Evolutionary conservation across 257 asterid species (phyloP).

Genomic region (Capsicum rhomboideum): DNA sequence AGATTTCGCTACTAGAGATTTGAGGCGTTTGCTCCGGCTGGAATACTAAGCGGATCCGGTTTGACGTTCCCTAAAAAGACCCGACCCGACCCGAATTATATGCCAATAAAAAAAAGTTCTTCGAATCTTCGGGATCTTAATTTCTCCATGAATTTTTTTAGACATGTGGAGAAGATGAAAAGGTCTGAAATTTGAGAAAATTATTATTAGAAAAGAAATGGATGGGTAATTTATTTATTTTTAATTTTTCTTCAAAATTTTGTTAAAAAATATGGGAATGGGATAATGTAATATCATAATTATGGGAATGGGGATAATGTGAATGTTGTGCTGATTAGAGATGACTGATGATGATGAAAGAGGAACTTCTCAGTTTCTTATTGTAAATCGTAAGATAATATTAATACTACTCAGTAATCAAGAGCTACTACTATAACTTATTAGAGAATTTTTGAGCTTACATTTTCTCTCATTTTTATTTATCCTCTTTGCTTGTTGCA

Average conservation of each 20-base stretch:
- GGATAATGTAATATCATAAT: background rate
- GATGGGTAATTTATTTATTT: background rate
- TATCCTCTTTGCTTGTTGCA: background rate
- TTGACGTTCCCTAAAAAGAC: background rate
- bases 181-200: slow-evolving; percentile 2
- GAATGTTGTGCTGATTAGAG: background rate
- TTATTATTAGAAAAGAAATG: background rate
- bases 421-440: background rate
- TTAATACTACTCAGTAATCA: background rate
- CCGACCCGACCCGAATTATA: background rate
- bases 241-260: background rate
- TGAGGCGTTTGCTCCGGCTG: slow-evolving; percentile 39
- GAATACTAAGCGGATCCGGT: background rate
- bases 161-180: background rate
- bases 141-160: background rate
- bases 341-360: background rate
- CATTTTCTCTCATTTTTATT: no score
- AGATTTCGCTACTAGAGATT: slow-evolving; percentile 35
- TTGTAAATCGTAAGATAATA: background rate
- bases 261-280: background rate
- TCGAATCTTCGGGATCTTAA: background rate
- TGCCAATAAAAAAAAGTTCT: background rate
- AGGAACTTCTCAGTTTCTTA: background rate
- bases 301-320: background rate
- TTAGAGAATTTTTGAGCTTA: background rate